Percentiles rank a stretch among this genome's conserved stretches.
phyloP scores from a whole-genome alignment of 352 stramenopile species.

The Blastocystis sp. region DNA sequence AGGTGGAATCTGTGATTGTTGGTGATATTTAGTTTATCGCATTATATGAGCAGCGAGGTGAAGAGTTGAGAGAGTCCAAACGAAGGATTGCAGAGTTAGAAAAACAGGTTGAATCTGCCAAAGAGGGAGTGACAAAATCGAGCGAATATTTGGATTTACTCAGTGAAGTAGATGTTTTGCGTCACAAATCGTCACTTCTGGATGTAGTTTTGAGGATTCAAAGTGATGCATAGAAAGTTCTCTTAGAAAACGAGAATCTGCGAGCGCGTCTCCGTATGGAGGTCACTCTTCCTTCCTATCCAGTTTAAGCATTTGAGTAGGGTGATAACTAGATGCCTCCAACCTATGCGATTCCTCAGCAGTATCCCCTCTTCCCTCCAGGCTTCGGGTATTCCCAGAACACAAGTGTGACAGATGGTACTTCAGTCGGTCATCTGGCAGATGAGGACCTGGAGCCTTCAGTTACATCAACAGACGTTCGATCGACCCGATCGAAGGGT shows the following conservation, averaged over 20 bases:
- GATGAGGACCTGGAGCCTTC: conserved; percentile 8
- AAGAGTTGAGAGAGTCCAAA: not conserved
- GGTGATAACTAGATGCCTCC: not conserved
- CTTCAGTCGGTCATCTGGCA: conserved; percentile 1
- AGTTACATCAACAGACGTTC: not conserved
- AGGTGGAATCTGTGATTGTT: not conserved
- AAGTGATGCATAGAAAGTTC: not conserved
- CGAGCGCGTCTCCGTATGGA: conserved; percentile 13
- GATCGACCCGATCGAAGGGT: not conserved
- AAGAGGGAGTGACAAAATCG: not conserved
- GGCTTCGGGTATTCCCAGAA: conserved; percentile 55
- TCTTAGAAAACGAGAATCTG: conserved; percentile 34
- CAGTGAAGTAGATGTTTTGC: not conserved
- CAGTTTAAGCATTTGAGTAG: not conserved
- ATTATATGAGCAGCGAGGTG: conserved; percentile 6
- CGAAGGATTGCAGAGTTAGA: not conserved
- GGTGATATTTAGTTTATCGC: not conserved
- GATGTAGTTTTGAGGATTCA: not conserved
- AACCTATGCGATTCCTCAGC: not conserved
- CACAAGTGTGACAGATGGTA: conserved; percentile 38
- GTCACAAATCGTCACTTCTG: conserved; percentile 7
- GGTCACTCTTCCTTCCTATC: not conserved
- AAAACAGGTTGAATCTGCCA: not conserved
- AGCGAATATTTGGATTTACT: not conserved
- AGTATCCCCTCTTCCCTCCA: conserved; percentile 15